phyloP scores from a whole-genome alignment of 192 early-diverging fungal genomes.

The Chytriomyces hyalinus region DNA sequence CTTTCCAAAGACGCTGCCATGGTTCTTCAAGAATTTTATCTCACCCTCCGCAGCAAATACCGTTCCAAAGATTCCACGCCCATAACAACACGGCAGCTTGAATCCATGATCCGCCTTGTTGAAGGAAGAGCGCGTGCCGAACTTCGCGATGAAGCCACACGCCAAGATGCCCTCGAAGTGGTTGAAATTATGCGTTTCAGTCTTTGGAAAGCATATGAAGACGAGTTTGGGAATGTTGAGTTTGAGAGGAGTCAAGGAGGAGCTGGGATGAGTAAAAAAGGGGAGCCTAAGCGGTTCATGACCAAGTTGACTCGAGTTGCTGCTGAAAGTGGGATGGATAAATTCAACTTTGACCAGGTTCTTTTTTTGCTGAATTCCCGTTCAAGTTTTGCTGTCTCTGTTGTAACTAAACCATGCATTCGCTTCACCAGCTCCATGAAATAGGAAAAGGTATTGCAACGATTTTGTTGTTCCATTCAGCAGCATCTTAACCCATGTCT shows the following conservation, averaged over 20 bases:
- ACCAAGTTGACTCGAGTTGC: constrained; percentile 64
- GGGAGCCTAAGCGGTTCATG: constrained; percentile 69
- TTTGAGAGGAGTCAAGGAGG: constrained; percentile 62
- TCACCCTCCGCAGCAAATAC: constrained; percentile 68
- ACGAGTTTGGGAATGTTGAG: constrained; percentile 62
- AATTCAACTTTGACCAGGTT: constrained; percentile 65
- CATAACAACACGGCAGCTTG: constrained; percentile 83
- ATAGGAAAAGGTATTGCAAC: constrained; percentile 53
- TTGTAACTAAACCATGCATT: background rate
- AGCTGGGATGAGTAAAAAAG: constrained; percentile 56
- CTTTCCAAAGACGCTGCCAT: constrained; percentile 64
- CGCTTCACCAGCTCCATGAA: constrained; percentile 50
- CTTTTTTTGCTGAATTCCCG: background rate
- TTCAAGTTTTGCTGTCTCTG: background rate
- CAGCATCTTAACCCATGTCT: background rate
- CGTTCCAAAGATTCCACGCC: constrained; percentile 70
- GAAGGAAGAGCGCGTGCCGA: constrained; percentile 81
- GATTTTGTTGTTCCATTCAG: background rate
- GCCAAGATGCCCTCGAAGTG: constrained; percentile 75
- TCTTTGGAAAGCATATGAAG: constrained; percentile 64
- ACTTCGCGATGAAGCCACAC: constrained; percentile 73
- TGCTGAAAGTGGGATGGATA: constrained; percentile 65
- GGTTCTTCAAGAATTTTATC: constrained; percentile 73
- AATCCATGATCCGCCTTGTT: constrained; percentile 76
- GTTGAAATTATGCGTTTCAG: constrained; percentile 78